Percentiles rank a stretch among this genome's conserved stretches.
Evolutionary conservation across 441 rosid genomes (phyloP).

Genomic region (Macaranga tanarius): DNA sequence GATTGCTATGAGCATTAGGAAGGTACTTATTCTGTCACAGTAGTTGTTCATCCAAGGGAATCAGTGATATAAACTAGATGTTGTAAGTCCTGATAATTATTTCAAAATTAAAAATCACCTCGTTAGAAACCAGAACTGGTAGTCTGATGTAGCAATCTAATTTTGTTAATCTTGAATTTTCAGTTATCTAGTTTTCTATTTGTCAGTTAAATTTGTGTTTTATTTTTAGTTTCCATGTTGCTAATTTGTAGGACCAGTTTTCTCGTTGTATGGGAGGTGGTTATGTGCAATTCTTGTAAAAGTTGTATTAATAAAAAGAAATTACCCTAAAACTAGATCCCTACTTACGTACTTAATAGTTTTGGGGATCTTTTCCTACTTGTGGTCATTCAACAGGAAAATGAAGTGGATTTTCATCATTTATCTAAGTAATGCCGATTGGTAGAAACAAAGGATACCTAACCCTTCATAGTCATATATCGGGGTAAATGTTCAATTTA

Average conservation of each 20-base stretch:
- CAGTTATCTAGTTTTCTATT: too few relatives aligned
- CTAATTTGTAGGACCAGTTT: too few relatives aligned
- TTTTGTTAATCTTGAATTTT: too few relatives aligned
- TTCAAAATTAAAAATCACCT: background rate
- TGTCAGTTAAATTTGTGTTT: too few relatives aligned
- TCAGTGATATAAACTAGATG: constrained; percentile 7
- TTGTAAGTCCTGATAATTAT: background rate
- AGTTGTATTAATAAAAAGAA: too few relatives aligned
- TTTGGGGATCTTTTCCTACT: background rate
- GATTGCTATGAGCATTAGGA: constrained; percentile 88
- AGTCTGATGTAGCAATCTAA: too few relatives aligned
- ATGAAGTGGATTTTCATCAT: background rate
- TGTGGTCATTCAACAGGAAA: constrained; percentile 6
- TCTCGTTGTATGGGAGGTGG: too few relatives aligned
- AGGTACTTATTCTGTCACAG: constrained; percentile 43
- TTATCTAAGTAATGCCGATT: background rate
- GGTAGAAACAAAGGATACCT: background rate
- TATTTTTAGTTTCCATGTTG: too few relatives aligned
- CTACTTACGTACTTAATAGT: background rate
- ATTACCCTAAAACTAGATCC: too few relatives aligned
- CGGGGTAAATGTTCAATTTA: background rate
- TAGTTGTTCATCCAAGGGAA: background rate
- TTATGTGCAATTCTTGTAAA: too few relatives aligned
- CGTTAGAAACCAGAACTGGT: too few relatives aligned
- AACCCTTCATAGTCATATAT: background rate